These are phyloP conservation scores for Kwoniella dendrophila DNA, from an alignment of 768 basidiomycete species.

Conservation along the genomic window DNA sequence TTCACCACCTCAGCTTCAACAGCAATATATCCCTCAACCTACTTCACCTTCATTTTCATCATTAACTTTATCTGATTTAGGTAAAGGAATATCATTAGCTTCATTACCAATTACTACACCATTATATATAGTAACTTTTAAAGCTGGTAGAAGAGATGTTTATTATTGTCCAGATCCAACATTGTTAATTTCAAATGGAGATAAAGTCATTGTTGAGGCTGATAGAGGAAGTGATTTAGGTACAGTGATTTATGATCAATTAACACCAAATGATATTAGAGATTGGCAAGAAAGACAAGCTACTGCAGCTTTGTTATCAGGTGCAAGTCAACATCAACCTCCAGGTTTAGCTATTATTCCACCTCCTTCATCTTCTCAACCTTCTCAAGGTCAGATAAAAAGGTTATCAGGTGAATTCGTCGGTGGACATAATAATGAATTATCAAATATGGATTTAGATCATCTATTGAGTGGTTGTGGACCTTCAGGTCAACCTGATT, in stretches of 20 bases:
- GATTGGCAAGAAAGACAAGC: conserved; percentile 81
- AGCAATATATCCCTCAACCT: conserved; percentile 16
- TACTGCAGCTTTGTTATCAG: conserved; percentile 58
- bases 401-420: conserved; percentile 11
- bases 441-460: conserved; percentile 37
- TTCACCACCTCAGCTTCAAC: conserved; percentile 18
- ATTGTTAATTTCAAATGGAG: conserved; percentile 73
- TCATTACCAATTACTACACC: conserved; percentile 80
- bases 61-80: conserved; percentile 60
- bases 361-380: neutral
- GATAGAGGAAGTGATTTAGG: conserved; percentile 93
- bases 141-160: conserved; percentile 90
- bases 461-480: conserved; percentile 39
- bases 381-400: neutral
- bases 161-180: conserved; percentile 81
- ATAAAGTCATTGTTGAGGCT: conserved; percentile 94
- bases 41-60: conserved; percentile 45
- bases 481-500: conserved; percentile 36
- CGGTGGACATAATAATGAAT: conserved; percentile 12
- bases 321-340: conserved; percentile 50
- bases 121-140: conserved; percentile 97
- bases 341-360: conserved; percentile 34
- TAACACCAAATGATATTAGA: conserved; percentile 86
- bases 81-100: conserved; percentile 84
- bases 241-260: conserved; percentile 79